Evolutionary conservation across 768 basidiomycete genomes (phyloP), one percentile per base, ranked within the genome.

Genomic region (Terana coerulea): DNA sequence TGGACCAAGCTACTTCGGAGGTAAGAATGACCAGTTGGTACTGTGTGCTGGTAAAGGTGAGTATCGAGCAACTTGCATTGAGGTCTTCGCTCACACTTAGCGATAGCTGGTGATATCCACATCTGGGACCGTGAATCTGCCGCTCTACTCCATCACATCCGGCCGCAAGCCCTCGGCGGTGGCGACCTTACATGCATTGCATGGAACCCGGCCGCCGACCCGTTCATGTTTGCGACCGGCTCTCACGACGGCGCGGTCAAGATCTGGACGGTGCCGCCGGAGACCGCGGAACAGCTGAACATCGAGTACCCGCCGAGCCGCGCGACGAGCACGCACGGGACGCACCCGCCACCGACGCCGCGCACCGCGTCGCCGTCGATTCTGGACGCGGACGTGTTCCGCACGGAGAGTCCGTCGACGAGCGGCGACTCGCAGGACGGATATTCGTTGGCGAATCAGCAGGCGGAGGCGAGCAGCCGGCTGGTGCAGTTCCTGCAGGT

Each of bases 51-150:
- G 84, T 5, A 90, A 91, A 79, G 75, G 88, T 81, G 43, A 33
- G 67, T 59, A 15, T 21, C 33, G 17, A 19, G n/a, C 22, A 11
- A 3, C 14, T 39, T 46, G 36, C 10, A 15, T 41, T 5, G 21
- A 36, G 7, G 12, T 31, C 24, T 3, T 50, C 34, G 30, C 50
- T 54, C 28, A 33, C 22, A 40, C 33, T 21, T 49, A 19, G n/a
- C n/a, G 51, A 39, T 53, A 90, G 89, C 79, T 54, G 90, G 90
- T 3, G 86, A 90, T 59, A 83, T 92, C 12, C 84, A 88, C 61
- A 87, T 91, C 11, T 92, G 90, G 90, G 90, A 92, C 60, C 80
- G 83, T 53, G 88, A 91, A 67, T 86, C 85, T 10, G 90, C 79
- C 5, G 75, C 80, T 7, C 69, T 89, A 1, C 72, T 92, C 2